Conservation (phyloP, 192 early-diverging fungal species). For the Coemansia sp. region DNA sequence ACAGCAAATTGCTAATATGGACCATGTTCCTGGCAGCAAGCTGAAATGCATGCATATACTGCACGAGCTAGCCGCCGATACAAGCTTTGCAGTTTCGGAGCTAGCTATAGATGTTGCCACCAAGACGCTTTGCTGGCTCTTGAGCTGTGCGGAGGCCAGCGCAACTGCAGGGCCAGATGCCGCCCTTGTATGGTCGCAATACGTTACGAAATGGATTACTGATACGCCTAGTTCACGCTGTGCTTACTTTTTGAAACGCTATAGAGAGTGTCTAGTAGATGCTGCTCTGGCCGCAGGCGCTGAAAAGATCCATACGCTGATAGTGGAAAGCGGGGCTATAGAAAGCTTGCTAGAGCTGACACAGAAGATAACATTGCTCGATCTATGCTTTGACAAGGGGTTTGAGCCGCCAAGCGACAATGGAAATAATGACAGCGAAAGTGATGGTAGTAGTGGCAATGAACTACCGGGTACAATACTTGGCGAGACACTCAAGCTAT, state of each 20-base stretch:
- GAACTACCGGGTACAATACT: constrained; percentile 12
- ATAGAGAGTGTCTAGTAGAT: constrained; percentile 13
- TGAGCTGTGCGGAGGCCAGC: constrained; percentile 6
- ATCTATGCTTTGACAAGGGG: constrained; percentile 12
- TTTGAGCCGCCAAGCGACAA: neutral
- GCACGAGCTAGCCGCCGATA: constrained; percentile 5
- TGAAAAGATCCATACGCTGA: neutral
- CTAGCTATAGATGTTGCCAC: constrained; percentile 10
- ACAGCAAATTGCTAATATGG: too few relatives aligned
- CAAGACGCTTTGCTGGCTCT: constrained; percentile 15
- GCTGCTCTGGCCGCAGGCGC: constrained; percentile 7
- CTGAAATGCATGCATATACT: constrained; percentile 6
- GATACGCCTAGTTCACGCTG: too few relatives aligned
- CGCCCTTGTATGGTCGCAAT: constrained; percentile 12
- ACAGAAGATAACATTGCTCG: constrained; percentile 22
- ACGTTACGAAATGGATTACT: constrained; percentile 12
- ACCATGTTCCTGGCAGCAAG: neutral
- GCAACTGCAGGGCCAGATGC: neutral
- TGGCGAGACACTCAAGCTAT: constrained; percentile 20
- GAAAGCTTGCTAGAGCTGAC: constrained; percentile 17
- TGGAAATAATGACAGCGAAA: too few relatives aligned
- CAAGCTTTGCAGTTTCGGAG: neutral
- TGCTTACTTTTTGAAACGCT: constrained; percentile 6
- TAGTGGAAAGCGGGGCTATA: constrained; percentile 11
- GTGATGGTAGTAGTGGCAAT: too few relatives aligned